phyloP scores from a whole-genome alignment of 225 moss, liverwort and hornwort species.

The Pleurozium schreberi region DNA sequence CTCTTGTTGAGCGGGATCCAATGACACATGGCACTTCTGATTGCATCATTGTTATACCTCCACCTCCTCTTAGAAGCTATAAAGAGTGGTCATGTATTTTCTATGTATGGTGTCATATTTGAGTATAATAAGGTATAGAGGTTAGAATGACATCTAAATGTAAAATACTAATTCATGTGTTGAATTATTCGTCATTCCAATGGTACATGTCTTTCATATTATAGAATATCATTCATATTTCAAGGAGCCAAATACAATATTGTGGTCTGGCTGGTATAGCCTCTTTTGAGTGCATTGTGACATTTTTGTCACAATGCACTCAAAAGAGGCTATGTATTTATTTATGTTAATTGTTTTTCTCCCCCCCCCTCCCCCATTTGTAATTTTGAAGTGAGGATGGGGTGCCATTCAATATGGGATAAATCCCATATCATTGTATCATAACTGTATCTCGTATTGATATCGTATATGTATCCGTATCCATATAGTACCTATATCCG shows the following conservation, averaged over 20 bases:
- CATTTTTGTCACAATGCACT: too few species aligned
- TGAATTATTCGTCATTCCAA: not conserved
- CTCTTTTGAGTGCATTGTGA: too few species aligned
- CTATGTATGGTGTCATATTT: not conserved
- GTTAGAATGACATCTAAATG: not conserved
- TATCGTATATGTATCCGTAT: too few species aligned
- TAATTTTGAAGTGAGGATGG: too few species aligned
- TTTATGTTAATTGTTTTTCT: too few species aligned
- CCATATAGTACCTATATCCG: too few species aligned
- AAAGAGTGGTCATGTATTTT: not conserved
- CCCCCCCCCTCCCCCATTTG: too few species aligned
- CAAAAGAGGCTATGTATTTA: too few species aligned
- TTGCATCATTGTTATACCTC: not conserved
- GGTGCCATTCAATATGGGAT: too few species aligned
- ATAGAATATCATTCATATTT: not conserved
- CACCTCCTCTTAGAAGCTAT: not conserved
- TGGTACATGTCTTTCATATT: not conserved
- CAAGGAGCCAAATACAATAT: not conserved
- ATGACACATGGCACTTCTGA: not conserved
- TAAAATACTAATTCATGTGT: not conserved
- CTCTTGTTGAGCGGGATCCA: accelerated
- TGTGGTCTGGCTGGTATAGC: too few species aligned
- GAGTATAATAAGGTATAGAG: not conserved
- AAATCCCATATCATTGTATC: too few species aligned
- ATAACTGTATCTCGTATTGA: too few species aligned